Conservation (phyloP, 1,284 basidiomycete species). For the Testicularia cyperi region DNA sequence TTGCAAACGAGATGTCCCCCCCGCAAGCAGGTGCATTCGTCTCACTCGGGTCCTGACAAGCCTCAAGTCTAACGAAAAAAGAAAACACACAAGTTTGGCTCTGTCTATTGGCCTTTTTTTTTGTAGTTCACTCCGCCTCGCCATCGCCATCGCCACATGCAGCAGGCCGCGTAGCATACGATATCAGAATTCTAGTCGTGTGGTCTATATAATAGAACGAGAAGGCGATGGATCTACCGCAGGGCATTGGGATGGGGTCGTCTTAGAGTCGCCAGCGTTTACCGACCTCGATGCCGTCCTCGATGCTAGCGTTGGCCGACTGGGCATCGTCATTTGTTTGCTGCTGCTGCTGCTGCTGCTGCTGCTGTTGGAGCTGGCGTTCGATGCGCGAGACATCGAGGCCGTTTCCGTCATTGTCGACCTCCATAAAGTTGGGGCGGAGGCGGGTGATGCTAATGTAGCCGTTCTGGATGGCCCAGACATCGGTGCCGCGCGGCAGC, state of each 20-base stretch:
- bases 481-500: conserved; percentile 43
- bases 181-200: no score
- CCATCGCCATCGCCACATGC: no score
- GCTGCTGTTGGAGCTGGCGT: no score
- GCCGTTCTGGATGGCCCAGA: conserved; percentile 54
- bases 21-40: conserved; percentile 17
- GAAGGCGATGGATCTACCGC: no score
- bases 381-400: conserved; percentile 9
- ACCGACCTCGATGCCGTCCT: conserved; percentile 32
- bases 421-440: conserved; percentile 39
- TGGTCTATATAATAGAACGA: no score
- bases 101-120: no score
- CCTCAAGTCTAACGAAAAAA: conserved; percentile 12
- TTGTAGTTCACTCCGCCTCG: no score
- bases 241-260: no score
- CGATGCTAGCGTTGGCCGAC: not conserved
- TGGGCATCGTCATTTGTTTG: conserved; percentile 1
- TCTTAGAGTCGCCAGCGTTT: conserved; percentile 27
- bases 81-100: no score
- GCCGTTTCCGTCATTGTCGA: conserved; percentile 19
- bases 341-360: not conserved
- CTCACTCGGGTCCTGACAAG: conserved; percentile 20
- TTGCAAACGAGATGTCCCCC: conserved; percentile 26
- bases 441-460: conserved; percentile 50
- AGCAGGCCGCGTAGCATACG: no score